Evolutionary conservation across 148 eudicot genomes (phyloP), one percentile per base, ranked within the genome.

Genomic region (Rhododendron kiyosumense): DNA sequence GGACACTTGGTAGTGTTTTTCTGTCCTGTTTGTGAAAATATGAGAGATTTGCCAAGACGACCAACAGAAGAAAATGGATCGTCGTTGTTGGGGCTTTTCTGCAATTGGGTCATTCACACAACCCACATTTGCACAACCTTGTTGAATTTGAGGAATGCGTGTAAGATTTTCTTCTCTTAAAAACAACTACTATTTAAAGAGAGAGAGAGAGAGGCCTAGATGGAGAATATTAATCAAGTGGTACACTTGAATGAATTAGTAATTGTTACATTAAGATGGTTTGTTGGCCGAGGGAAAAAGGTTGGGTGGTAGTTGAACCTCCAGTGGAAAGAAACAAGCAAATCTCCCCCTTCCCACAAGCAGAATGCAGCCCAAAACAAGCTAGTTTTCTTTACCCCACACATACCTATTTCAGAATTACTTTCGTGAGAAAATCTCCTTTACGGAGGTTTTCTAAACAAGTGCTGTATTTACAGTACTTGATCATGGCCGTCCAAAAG

Each of bases 301-400:
- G 74, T 77, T 87, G 20, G 88, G 92, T 93, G 93, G 98, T 94
- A 84, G 98, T 94, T 94, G 93, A 87, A 87, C 88, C 88, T 79
- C 82, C 88, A 7, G 48, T 1, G 79, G 57, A 34, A 54, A 18
- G 11, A 48, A 83, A 84, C 1, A 5, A 28, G 9, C 12, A 46
- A 7, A 34, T 36, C 28, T 82, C 84, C 34, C 69, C 51, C 51
- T 36, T 28, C 45, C 3, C 28, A 4, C 6, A 18, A 20, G 2
- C 12, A 52, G 32, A 7, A 5, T 57, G 76, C 9, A 34, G 43
- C 83, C 65, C 20, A 6, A 24, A 30, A 75, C 85, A 28, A 69
- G 61, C 52, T 28, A 26, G 7, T 26, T n/a, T 26, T 2, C n/a
- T 49, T 32, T 51, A 36, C 48, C 5, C 52, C 67, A 49, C 76